phyloP scores from a whole-genome alignment of 2,329 filamentous ascomycete genomes.

The Fusarium oligoseptatum region DNA sequence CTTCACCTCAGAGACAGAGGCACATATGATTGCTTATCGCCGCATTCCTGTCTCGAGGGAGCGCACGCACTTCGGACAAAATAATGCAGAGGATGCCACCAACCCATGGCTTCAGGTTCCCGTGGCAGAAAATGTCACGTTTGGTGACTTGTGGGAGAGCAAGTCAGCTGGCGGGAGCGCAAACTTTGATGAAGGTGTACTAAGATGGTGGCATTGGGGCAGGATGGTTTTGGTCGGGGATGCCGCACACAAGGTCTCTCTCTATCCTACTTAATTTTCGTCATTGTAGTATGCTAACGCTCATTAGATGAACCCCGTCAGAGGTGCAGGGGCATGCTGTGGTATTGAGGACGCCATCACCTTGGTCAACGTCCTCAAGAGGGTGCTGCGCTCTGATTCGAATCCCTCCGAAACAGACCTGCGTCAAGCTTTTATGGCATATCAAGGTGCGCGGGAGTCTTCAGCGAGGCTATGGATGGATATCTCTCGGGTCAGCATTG shows the following conservation, averaged over 20 bases:
- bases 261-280: not conserved
- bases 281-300: not conserved
- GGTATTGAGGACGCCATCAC: slow-evolving; percentile 24
- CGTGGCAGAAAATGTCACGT: slow-evolving; percentile 2
- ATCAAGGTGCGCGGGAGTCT: slow-evolving; percentile 19
- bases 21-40: slow-evolving; percentile 15
- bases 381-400: not conserved
- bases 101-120: slow-evolving; percentile 21
- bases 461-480: slow-evolving; percentile 22
- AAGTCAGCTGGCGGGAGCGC: slow-evolving; percentile 29
- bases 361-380: slow-evolving; percentile 12
- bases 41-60: slow-evolving; percentile 18
- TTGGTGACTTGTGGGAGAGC: slow-evolving; percentile 23
- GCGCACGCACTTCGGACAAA: slow-evolving; percentile 21
- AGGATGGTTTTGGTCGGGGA: slow-evolving; percentile 28
- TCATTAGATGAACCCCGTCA: slow-evolving; percentile 21
- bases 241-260: slow-evolving; percentile 24
- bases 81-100: slow-evolving; percentile 19
- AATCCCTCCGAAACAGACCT: not conserved
- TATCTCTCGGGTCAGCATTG: slow-evolving; percentile 8
- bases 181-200: slow-evolving; percentile 24
- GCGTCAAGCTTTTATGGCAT: not conserved
- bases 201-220: slow-evolving; percentile 29
- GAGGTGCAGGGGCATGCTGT: slow-evolving; percentile 28
- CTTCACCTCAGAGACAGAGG: slow-evolving; percentile 17